A percentile compares a stretch with the other conserved stretches of the same genome.
phyloP scores from a whole-genome alignment of 163 green algal genomes.

The Chlamydomonas reinhardtii region DNA sequence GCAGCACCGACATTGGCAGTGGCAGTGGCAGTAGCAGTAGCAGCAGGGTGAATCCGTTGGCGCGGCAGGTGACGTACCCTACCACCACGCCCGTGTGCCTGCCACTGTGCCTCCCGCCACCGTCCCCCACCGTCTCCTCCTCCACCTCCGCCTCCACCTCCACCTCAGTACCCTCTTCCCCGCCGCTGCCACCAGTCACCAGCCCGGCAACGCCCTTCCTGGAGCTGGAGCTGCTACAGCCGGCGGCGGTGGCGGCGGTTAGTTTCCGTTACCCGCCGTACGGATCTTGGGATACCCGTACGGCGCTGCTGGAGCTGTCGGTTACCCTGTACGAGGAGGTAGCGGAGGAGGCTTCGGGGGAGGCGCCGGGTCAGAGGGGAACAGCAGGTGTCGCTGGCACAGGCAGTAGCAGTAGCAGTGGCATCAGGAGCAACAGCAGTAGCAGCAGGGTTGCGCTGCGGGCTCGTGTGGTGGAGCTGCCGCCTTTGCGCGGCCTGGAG shows the following conservation, averaged over 20 bases:
- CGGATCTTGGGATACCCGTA: constrained; percentile 26
- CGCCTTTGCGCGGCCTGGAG: constrained; percentile 7
- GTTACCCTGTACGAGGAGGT: constrained; percentile 6
- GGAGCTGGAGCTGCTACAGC: constrained; percentile 25
- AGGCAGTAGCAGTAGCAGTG: too few relatives aligned
- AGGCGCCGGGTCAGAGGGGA: too few relatives aligned
- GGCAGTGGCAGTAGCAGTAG: too few relatives aligned
- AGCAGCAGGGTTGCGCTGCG: background rate
- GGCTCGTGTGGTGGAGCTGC: background rate
- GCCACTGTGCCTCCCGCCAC: background rate
- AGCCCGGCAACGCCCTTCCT: background rate
- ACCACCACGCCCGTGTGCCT: constrained; percentile 6
- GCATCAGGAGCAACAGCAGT: too few relatives aligned
- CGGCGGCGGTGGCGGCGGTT: constrained; percentile 7
- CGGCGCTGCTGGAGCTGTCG: background rate
- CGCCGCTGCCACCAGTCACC: background rate
- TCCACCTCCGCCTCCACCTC: too few relatives aligned
- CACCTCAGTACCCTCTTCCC: too few relatives aligned
- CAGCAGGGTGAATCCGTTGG: constrained; percentile 13
- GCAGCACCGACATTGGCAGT: too few relatives aligned
- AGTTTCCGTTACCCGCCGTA: constrained; percentile 42
- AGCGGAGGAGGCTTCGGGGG: too few relatives aligned
- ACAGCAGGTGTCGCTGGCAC: too few relatives aligned
- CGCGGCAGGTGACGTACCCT: constrained; percentile 5
- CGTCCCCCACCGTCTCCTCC: background rate